Evolutionary conservation across 345 rosid genomes (phyloP).

Genomic region (Clarkia xantiana): DNA sequence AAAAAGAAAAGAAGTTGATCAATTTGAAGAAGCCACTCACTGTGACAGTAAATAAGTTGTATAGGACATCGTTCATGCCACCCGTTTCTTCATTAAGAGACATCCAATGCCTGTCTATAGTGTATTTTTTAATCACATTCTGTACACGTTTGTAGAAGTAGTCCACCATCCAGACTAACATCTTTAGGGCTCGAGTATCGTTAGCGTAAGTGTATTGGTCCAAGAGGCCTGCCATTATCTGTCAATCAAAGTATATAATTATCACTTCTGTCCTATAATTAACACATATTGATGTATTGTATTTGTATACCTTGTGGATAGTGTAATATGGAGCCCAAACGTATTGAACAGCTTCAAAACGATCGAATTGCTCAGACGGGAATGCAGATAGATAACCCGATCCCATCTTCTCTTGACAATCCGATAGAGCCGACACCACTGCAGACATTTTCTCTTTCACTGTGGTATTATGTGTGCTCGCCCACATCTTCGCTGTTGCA

Average conservation of each 20-base stretch:
- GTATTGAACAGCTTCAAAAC: constrained; percentile 61
- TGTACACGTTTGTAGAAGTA: constrained; percentile 74
- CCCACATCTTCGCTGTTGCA: constrained; percentile 91
- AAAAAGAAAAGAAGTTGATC: not conserved
- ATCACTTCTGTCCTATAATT: not conserved
- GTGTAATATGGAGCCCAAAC: constrained; percentile 99
- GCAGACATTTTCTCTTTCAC: constrained; percentile 60
- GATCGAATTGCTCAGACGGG: constrained; percentile 64
- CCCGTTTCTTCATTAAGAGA: constrained; percentile 93
- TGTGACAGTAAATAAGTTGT: constrained; percentile 50
- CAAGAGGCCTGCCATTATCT: constrained; percentile 84
- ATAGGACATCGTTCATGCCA: constrained; percentile 94
- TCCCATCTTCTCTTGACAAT: constrained; percentile 61
- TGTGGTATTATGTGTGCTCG: constrained; percentile 61
- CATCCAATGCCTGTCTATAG: constrained; percentile 51
- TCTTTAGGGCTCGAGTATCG: constrained; percentile 50
- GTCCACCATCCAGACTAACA: constrained; percentile 73
- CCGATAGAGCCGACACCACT: constrained; percentile 49
- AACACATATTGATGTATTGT: not conserved
- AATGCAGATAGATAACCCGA: constrained; percentile 92
- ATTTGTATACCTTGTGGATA: constrained; percentile 58
- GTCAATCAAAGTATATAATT: constrained; percentile 9
- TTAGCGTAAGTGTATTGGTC: constrained; percentile 67
- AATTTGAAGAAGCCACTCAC: constrained; percentile 16
- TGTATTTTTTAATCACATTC: constrained; percentile 46